A percentile compares a stretch with the other conserved stretches of the same genome.
phyloP scores from a whole-genome alignment of 192 early-diverging fungal genomes.

The Endogone sp. region DNA sequence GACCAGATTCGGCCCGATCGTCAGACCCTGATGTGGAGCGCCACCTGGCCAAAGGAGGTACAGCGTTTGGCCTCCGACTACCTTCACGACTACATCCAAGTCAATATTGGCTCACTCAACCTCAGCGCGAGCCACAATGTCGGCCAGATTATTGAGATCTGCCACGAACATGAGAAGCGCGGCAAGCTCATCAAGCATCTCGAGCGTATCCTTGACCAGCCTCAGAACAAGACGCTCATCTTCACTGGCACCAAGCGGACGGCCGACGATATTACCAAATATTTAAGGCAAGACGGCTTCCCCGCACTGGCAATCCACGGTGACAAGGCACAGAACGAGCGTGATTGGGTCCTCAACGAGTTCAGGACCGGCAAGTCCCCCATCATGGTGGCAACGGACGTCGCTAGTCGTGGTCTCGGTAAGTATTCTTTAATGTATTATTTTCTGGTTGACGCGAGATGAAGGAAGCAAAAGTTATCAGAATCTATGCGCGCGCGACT shows the following conservation, averaged over 20 bases:
- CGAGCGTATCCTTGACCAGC: conserved; percentile 78
- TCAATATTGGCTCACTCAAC: conserved; percentile 92
- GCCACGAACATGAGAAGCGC: conserved; percentile 82
- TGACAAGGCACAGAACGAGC: conserved; percentile 93
- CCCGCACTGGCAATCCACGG: conserved; percentile 94
- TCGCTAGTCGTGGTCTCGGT: conserved; percentile 94
- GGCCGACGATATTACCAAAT: conserved; percentile 84
- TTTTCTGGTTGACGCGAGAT: not conserved
- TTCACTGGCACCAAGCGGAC: conserved; percentile 95
- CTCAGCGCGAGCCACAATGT: conserved; percentile 92
- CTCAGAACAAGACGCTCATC: conserved; percentile 78
- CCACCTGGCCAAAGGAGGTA: conserved; percentile 98
- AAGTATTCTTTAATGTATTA: conserved; percentile 34
- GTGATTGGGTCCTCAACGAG: conserved; percentile 93
- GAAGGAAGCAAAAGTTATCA: conserved; percentile 7
- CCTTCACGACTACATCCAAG: conserved; percentile 91
- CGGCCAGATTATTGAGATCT: conserved; percentile 88
- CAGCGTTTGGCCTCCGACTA: conserved; percentile 90
- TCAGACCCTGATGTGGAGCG: conserved; percentile 99
- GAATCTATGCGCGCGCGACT: not conserved
- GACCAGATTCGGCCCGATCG: conserved; percentile 96
- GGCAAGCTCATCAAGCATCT: conserved; percentile 79
- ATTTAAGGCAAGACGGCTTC: conserved; percentile 87
- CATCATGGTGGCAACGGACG: conserved; percentile 98
- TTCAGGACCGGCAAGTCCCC: conserved; percentile 86